These are phyloP conservation scores for Aspergillus haitiensis DNA, from an alignment of 495 filamentous ascomycete genomes.

Conservation along the genomic window DNA sequence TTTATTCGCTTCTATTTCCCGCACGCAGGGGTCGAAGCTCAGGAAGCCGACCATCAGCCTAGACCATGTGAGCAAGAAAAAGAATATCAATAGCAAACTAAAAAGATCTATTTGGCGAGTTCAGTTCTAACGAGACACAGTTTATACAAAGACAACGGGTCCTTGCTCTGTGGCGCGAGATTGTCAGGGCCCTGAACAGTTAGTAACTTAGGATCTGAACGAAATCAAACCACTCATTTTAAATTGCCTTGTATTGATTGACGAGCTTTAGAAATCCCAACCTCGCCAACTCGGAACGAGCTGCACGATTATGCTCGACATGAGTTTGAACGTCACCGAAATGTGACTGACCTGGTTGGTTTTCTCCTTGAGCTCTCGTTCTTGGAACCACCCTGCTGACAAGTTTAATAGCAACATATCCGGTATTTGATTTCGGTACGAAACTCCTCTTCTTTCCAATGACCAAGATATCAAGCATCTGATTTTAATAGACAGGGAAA, in stretches of 20 bases:
- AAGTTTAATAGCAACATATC: constrained; percentile 47
- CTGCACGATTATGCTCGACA: constrained; percentile 68
- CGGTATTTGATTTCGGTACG: constrained; percentile 59
- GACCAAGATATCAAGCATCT: constrained; percentile 7
- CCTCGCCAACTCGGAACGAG: constrained; percentile 57
- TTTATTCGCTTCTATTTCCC: constrained; percentile 35
- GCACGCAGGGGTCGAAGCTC: constrained; percentile 34
- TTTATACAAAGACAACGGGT: constrained; percentile 47
- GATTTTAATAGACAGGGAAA: constrained; percentile 50
- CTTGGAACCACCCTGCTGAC: constrained; percentile 17
- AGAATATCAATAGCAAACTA: constrained; percentile 10
- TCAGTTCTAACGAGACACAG: constrained; percentile 17
- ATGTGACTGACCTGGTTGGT: constrained; percentile 68
- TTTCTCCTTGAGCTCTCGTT: neutral
- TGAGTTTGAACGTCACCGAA: constrained; percentile 73
- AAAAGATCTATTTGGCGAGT: constrained; percentile 5
- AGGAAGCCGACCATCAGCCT: constrained; percentile 42
- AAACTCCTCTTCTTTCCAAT: neutral
- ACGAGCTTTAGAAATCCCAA: constrained; percentile 37
- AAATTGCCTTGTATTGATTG: neutral
- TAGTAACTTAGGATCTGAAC: constrained; percentile 7
- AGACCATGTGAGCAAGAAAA: constrained; percentile 38
- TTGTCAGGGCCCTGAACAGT: constrained; percentile 43
- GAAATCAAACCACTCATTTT: no score
- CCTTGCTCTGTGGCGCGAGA: constrained; percentile 42